A percentile compares a stretch with the other conserved stretches of the same genome.
Conservation (phyloP, 192 early-diverging fungal genomes). For the Coemansia asiatica region DNA sequence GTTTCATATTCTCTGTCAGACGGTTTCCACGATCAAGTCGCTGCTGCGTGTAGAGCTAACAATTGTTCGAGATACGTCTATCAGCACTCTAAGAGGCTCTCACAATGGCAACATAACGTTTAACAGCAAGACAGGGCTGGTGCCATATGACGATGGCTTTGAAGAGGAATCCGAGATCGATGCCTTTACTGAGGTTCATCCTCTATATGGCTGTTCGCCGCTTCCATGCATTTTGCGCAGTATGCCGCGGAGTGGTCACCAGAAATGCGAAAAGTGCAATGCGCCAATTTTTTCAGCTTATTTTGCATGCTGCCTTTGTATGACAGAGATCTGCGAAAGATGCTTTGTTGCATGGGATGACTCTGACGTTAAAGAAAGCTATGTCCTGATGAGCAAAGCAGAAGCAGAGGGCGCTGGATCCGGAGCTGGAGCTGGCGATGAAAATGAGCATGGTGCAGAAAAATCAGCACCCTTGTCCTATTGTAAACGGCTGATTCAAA, state of each 20-base stretch:
- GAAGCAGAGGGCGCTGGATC: not conserved
- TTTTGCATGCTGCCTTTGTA: slow-evolving; percentile 42
- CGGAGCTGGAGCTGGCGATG: no score
- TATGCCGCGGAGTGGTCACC: slow-evolving; percentile 21
- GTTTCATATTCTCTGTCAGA: slow-evolving; percentile 38
- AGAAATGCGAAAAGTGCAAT: slow-evolving; percentile 29
- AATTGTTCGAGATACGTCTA: slow-evolving; percentile 30
- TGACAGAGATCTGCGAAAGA: slow-evolving; percentile 23
- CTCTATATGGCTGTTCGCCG: slow-evolving; percentile 29
- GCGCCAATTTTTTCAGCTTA: slow-evolving; percentile 38
- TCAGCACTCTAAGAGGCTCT: slow-evolving; percentile 5
- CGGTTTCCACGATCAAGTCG: slow-evolving; percentile 32
- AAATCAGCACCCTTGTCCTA: slow-evolving; percentile 9
- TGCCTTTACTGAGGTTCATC: slow-evolving; percentile 22
- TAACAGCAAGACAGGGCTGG: slow-evolving; percentile 1
- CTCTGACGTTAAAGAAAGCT: slow-evolving; percentile 10
- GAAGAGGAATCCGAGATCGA: not conserved
- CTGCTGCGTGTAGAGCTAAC: slow-evolving; percentile 36
- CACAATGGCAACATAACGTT: slow-evolving; percentile 17
- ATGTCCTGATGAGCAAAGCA: slow-evolving; percentile 14
- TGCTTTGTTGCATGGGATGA: slow-evolving; percentile 42
- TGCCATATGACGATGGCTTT: not conserved
- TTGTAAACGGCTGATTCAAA: slow-evolving; percentile 19
- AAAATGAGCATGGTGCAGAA: not conserved
- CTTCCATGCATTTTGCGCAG: slow-evolving; percentile 37